A percentile compares a stretch with the other conserved stretches of the same genome.
These are phyloP conservation scores for Aspergillus latus DNA, from an alignment of 2,329 filamentous ascomycete species.

Conservation along the genomic window DNA sequence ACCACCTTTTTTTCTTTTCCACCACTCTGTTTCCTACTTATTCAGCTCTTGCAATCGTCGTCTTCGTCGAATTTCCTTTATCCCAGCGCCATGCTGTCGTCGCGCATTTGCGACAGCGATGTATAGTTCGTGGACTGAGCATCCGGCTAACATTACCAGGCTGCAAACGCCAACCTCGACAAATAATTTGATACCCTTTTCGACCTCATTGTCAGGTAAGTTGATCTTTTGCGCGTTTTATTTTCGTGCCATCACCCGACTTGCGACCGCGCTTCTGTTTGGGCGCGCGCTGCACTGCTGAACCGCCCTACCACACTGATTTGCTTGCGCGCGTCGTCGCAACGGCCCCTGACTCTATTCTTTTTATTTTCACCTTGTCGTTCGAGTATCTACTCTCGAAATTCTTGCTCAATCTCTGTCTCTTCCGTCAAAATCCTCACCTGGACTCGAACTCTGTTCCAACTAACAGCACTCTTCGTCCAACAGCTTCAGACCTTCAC, in stretches of 20 bases:
- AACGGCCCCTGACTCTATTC: conserved; percentile 3
- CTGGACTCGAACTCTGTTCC: not conserved
- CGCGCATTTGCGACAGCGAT: conserved; percentile 23
- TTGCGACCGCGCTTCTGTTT: conserved; percentile 26
- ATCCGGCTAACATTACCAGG: conserved; percentile 17
- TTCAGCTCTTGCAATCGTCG: conserved; percentile 17
- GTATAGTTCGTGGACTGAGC: conserved; percentile 23
- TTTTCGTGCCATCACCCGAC: conserved; percentile 21
- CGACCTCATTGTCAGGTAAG: conserved; percentile 19
- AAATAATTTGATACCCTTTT: conserved; percentile 13
- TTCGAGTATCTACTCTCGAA: conserved; percentile 10
- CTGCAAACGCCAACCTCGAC: conserved; percentile 15
- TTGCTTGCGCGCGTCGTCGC: conserved; percentile 15
- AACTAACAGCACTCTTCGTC: conserved; percentile 6
- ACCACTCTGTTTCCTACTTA: conserved; percentile 17
- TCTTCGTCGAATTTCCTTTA: conserved; percentile 25
- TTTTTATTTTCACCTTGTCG: conserved; percentile 18
- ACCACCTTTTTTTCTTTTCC: conserved; percentile 23
- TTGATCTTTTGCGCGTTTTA: conserved; percentile 19
- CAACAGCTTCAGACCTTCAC: conserved; percentile 36
- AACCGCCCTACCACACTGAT: conserved; percentile 13
- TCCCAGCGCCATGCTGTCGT: conserved; percentile 25
- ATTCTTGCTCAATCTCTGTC: conserved; percentile 2
- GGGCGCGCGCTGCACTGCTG: conserved; percentile 21
- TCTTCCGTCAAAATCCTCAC: not conserved